Conservation (phyloP, 208 protist genomes). For the Trypanosoma vivax region DNA sequence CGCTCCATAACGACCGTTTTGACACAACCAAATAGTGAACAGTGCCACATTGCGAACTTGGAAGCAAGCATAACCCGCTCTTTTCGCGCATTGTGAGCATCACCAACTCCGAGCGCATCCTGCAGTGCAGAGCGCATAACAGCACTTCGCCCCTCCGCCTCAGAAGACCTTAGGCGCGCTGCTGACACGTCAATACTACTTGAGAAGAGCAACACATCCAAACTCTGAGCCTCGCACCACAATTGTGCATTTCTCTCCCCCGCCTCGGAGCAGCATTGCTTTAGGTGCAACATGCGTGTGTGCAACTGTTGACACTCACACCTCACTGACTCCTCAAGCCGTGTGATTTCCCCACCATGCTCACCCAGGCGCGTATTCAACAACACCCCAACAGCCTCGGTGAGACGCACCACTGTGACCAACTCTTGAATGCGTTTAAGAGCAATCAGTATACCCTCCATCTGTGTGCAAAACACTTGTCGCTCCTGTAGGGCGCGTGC, state of each 20-base stretch:
- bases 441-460: constrained; percentile 6
- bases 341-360: not conserved
- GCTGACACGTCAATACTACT: not conserved
- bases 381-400: not conserved
- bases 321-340: not conserved
- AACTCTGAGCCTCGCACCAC: not conserved
- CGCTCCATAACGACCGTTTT: not conserved
- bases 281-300: not conserved
- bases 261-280: not conserved
- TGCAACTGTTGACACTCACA: not conserved
- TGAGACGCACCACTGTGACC: constrained; percentile 11
- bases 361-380: constrained; percentile 5
- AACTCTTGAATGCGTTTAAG: constrained; percentile 6
- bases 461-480: constrained; percentile 14
- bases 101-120: not conserved
- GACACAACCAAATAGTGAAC: not conserved
- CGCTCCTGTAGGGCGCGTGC: constrained; percentile 46
- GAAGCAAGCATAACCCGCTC: not conserved
- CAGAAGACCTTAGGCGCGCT: not conserved
- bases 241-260: not conserved
- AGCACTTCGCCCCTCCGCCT: not conserved
- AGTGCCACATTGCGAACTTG: constrained; percentile 4
- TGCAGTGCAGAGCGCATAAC: constrained; percentile 6
- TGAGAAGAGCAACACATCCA: not conserved
- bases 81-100: not conserved